Evolutionary conservation across 805 yeast genomes (phyloP), one percentile per base, ranked within the genome.

Genomic region (Metschnikowia bowlesiae): DNA sequence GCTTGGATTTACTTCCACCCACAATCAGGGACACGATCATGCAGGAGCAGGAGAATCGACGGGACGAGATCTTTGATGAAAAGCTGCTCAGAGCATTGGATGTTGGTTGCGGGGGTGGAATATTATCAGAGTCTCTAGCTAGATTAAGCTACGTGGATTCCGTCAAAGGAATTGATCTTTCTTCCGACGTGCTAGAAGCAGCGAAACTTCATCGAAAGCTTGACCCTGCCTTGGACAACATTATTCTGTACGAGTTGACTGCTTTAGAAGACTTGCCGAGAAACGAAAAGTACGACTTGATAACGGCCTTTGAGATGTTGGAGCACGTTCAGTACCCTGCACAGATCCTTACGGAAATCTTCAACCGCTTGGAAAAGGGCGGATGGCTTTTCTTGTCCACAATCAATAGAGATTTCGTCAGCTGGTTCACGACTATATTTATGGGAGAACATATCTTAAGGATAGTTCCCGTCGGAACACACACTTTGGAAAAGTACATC

Each of bases 61-160:
- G 80, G 50, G 74, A 73, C 8, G 68, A 67, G 35, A 60, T 69
- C 30, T 67, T 70, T 39, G 51, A 49, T 3, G 52, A 64, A 3
- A 57, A 77, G 48, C 69, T 76, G 42, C 70, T 82, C 47, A 65
- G 67, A 13, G 90, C 83, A 0, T 70, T 94, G 49, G 99, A 94
- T 63, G 83, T 94, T 47, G 99, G 99, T 1, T 94, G 99, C 66
- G 99, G 99, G 16, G 99, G 99, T n/a, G 99, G 99, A 0, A 84
- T 94, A 28, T 70, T 94, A 16, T 74, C 91, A 5, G 99, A 94
- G 64, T 84, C 92, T 0, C 67, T 94, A 62, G 97, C 96, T 0
- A 74, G 99, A 56, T 69, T 87, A 58, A 78, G 79, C 4, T 78
- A 79, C 51, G 81, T 89, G 4, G 63, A 74, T 9, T 63, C 71